Evolutionary conservation across 805 yeast genomes (phyloP).

Genomic region (Yamadazyma nakazawae): DNA sequence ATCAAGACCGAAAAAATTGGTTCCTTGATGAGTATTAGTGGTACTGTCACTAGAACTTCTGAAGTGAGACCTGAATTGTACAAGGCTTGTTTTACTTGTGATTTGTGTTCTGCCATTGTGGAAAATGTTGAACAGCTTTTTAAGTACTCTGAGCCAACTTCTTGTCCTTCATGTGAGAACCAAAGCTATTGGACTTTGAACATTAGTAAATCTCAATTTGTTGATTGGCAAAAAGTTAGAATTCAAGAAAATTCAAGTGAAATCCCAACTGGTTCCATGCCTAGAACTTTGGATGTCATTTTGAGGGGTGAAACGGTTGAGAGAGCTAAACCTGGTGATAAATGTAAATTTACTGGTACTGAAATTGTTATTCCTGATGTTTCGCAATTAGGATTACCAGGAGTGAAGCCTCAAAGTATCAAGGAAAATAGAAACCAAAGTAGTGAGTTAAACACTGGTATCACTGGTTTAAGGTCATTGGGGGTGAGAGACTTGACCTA

Average conservation of each 20-base stretch:
- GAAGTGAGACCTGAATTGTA: slow-evolving; percentile 95
- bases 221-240: slow-evolving; percentile 96
- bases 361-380: slow-evolving; percentile 95
- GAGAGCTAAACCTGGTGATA: slow-evolving; percentile 95
- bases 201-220: slow-evolving; percentile 77
- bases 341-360: slow-evolving; percentile 89
- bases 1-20: slow-evolving; percentile 88
- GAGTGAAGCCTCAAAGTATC: slow-evolving; percentile 81
- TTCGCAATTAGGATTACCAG: slow-evolving; percentile 90
- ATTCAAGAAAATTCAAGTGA: slow-evolving; percentile 96
- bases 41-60: slow-evolving; percentile 93
- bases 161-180: slow-evolving; percentile 87
- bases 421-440: slow-evolving; percentile 59
- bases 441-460: slow-evolving; percentile 79
- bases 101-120: slow-evolving; percentile 76
- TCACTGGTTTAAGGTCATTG: slow-evolving; percentile 81
- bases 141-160: slow-evolving; percentile 90
- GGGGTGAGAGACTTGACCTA: slow-evolving; percentile 95
- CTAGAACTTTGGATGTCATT: slow-evolving; percentile 90
- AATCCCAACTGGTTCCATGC: slow-evolving; percentile 98
- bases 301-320: slow-evolving; percentile 93
- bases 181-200: slow-evolving; percentile 82
- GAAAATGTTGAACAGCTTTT: slow-evolving; percentile 91
- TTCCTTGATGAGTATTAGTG: slow-evolving; percentile 75
- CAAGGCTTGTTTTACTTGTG: slow-evolving; percentile 86